These are phyloP conservation scores for Symbiodinium natans DNA, from an alignment of 73 alveolate genomes.

Conservation along the genomic window DNA sequence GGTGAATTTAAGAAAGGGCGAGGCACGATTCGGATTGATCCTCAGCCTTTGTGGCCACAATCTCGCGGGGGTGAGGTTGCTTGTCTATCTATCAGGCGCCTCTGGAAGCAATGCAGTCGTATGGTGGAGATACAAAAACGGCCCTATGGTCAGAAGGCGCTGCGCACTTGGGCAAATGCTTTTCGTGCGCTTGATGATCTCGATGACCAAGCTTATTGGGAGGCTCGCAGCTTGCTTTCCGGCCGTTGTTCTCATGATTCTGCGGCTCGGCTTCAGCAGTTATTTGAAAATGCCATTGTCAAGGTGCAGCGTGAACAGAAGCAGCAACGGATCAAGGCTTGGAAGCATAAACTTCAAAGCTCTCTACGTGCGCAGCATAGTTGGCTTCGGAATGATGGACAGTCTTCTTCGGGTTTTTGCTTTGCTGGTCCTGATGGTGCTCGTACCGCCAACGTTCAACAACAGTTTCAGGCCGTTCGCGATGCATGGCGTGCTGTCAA, in stretches of 20 bases:
- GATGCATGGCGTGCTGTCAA: conserved; percentile 6
- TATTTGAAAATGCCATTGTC: not conserved
- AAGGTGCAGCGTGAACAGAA: not conserved
- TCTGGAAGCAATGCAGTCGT: conserved; percentile 16
- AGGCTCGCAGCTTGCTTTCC: not conserved
- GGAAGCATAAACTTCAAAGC: not conserved
- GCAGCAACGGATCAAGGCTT: not conserved
- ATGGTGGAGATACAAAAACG: not conserved
- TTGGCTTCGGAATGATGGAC: not conserved
- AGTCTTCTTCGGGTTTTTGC: not conserved
- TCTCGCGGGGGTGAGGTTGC: not conserved
- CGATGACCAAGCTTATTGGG: not conserved
- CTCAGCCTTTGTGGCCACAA: not conserved
- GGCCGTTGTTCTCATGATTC: not conserved
- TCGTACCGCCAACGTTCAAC: not conserved
- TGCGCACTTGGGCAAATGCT: not conserved
- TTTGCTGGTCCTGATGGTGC: not conserved
- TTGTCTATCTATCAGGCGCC: not conserved
- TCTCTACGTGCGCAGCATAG: not conserved
- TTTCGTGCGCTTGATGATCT: not conserved
- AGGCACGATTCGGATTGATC: not conserved
- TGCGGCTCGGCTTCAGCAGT: not conserved
- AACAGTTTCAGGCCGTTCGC: conserved; percentile 15
- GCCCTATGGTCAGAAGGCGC: conserved; percentile 11
- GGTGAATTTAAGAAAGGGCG: not conserved